phyloP scores from a whole-genome alignment of 2,329 filamentous ascomycete genomes.

The Paecilomyces sp. region DNA sequence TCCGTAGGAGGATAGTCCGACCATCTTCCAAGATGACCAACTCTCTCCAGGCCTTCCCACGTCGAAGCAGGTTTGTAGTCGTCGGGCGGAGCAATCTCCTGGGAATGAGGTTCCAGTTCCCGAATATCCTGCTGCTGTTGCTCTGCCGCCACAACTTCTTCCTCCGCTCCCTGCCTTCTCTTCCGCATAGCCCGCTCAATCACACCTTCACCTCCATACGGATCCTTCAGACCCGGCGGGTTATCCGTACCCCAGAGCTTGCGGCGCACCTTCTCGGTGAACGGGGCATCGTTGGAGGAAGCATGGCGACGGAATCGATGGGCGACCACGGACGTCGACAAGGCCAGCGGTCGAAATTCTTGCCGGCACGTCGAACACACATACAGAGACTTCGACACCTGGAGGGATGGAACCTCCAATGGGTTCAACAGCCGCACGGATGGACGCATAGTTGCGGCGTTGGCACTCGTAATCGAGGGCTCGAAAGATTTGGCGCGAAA shows the following conservation, averaged over 20 bases:
- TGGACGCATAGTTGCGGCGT: conserved; percentile 27
- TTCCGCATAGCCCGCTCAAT: conserved; percentile 20
- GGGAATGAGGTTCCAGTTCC: not conserved
- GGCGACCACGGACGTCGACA: conserved; percentile 10
- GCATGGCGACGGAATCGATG: conserved; percentile 30
- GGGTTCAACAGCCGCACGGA: conserved; percentile 28
- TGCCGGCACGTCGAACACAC: conserved; percentile 35
- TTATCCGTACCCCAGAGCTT: conserved; percentile 46
- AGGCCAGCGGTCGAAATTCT: conserved; percentile 24
- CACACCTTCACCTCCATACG: conserved; percentile 36
- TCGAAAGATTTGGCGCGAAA: not conserved
- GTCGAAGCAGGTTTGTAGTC: conserved; percentile 41
- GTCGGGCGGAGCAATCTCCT: conserved; percentile 8
- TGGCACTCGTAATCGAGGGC: not conserved
- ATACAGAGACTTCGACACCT: conserved; percentile 22
- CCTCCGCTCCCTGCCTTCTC: conserved; percentile 7
- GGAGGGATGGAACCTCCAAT: conserved; percentile 24
- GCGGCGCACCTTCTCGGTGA: conserved; percentile 40
- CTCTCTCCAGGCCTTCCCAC: conserved; percentile 47
- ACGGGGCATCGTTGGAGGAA: conserved; percentile 23
- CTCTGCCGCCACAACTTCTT: conserved; percentile 9
- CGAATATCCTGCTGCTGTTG: not conserved
- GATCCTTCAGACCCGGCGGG: conserved; percentile 42
- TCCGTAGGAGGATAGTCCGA: conserved; percentile 26
- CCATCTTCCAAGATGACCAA: conserved; percentile 45